These are phyloP conservation scores for Mortierella sp. DNA, from an alignment of 371 early-diverging fungal genomes.

Conservation along the genomic window DNA sequence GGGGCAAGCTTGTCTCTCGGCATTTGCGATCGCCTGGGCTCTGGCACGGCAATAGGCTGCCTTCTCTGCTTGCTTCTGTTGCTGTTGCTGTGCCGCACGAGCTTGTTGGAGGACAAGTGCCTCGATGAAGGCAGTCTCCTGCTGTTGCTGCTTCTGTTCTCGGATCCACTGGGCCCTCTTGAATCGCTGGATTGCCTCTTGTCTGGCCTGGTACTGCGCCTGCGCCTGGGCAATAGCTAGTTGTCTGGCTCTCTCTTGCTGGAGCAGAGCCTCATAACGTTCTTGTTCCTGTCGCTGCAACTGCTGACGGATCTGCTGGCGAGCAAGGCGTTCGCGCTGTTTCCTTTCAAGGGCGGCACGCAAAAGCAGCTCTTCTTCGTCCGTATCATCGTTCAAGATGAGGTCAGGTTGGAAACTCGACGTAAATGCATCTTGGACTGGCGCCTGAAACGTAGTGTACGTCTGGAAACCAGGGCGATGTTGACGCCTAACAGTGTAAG, in stretches of 20 bases:
- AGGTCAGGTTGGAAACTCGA: neutral
- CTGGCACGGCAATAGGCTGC: slow-evolving; percentile 6
- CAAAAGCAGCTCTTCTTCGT: slow-evolving; percentile 45
- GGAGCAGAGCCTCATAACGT: slow-evolving; percentile 14
- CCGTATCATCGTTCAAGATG: slow-evolving; percentile 14
- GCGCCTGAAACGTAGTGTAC: neutral
- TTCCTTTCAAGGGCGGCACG: slow-evolving; percentile 45
- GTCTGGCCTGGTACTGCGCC: slow-evolving; percentile 22
- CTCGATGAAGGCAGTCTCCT: slow-evolving; percentile 12
- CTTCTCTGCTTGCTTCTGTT: slow-evolving; percentile 6
- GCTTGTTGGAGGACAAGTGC: slow-evolving; percentile 12
- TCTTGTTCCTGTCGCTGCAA: slow-evolving; percentile 16
- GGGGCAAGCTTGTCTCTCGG: slow-evolving; percentile 14
- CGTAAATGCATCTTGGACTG: neutral
- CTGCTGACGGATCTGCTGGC: slow-evolving; percentile 29
- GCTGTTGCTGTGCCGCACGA: slow-evolving; percentile 11
- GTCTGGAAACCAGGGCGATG: neutral
- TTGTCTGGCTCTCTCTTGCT: slow-evolving; percentile 15
- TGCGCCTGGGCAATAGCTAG: slow-evolving; percentile 13
- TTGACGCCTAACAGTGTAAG: slow-evolving; percentile 3
- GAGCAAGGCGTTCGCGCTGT: slow-evolving; percentile 29
- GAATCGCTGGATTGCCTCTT: slow-evolving; percentile 31
- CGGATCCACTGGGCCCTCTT: slow-evolving; percentile 11
- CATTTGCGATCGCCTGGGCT: slow-evolving; percentile 11
- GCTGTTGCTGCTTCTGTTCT: slow-evolving; percentile 6